These are phyloP conservation scores for Trichophyton mentagrophytes DNA, from an alignment of 2,329 filamentous ascomycete species.

Conservation along the genomic window DNA sequence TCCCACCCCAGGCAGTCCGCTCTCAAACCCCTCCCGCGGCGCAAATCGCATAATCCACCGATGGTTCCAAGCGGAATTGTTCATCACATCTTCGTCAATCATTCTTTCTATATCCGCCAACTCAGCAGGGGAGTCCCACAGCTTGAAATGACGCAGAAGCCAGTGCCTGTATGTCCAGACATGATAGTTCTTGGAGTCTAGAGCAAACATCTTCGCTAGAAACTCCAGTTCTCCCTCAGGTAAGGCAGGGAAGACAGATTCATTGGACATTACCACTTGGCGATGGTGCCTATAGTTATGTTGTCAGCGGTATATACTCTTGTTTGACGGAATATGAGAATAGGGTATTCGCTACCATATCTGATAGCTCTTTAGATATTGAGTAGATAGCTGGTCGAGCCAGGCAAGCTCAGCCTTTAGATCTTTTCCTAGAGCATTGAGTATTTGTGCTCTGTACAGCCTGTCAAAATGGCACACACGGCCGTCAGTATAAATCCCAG, in stretches of 20 bases:
- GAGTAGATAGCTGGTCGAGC: constrained; percentile 71
- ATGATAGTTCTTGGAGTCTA: constrained; percentile 95
- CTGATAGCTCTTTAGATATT: constrained; percentile 94
- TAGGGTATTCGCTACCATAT: constrained; percentile 53
- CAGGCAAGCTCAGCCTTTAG: constrained; percentile 64
- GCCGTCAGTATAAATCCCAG: not conserved
- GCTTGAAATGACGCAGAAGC: constrained; percentile 52
- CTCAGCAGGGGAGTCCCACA: constrained; percentile 48
- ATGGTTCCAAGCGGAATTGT: constrained; percentile 97
- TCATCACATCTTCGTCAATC: constrained; percentile 69
- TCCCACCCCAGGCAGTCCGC: constrained; percentile 25
- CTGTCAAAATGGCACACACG: constrained; percentile 22
- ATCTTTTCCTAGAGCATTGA: constrained; percentile 54
- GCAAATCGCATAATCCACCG: constrained; percentile 84
- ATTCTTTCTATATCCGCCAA: constrained; percentile 58
- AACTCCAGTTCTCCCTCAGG: constrained; percentile 60
- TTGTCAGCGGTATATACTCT: not conserved
- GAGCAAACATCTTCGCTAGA: constrained; percentile 63
- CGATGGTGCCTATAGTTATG: constrained; percentile 43
- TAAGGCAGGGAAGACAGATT: constrained; percentile 39
- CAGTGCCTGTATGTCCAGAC: constrained; percentile 91
- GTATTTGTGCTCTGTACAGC: constrained; percentile 74
- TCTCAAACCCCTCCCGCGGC: constrained; percentile 36
- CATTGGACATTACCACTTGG: constrained; percentile 41
- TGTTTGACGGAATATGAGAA: not conserved